phyloP scores from a whole-genome alignment of 73 alveolate genomes.

The Symbiodinium natans region DNA sequence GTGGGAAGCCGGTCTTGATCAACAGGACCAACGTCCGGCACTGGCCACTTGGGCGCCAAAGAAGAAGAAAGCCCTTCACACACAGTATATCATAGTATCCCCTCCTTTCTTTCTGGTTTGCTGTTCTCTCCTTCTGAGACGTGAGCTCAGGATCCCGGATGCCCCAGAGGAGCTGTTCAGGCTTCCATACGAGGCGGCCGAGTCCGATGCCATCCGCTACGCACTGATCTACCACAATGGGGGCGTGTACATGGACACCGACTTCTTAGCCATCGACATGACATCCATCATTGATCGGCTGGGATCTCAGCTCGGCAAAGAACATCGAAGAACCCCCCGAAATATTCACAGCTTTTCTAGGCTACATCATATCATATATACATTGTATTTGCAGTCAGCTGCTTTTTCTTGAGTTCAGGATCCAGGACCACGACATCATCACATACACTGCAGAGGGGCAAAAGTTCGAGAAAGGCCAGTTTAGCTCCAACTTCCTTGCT shows the following conservation, averaged over 20 bases:
- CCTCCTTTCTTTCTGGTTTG: too few species aligned
- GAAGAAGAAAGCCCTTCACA: too few species aligned
- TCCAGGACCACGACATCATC: conserved; percentile 72
- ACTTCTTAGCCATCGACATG: conserved; percentile 86
- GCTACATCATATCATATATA: too few species aligned
- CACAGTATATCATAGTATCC: too few species aligned
- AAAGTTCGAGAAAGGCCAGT: conserved; percentile 62
- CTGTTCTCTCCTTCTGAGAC: too few species aligned
- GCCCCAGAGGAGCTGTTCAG: conserved; percentile 85
- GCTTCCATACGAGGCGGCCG: conserved; percentile 78
- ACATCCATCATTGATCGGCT: conserved; percentile 50
- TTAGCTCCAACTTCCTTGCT: conserved; percentile 72
- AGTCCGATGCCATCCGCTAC: conserved; percentile 71
- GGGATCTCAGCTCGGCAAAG: background rate
- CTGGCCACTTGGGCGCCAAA: background rate
- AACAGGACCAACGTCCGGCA: conserved; percentile 2
- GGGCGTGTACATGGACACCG: conserved; percentile 88
- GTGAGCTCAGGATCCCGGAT: conserved; percentile 31
- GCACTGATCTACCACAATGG: conserved; percentile 89
- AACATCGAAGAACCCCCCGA: background rate
- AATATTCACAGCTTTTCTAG: too few species aligned
- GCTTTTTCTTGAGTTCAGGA: background rate
- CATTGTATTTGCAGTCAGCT: too few species aligned
- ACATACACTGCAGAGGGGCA: conserved; percentile 68
- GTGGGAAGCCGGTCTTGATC: conserved; percentile 32